phyloP scores from a whole-genome alignment of 2,329 filamentous ascomycete species.

The Mariannaea elegans region DNA sequence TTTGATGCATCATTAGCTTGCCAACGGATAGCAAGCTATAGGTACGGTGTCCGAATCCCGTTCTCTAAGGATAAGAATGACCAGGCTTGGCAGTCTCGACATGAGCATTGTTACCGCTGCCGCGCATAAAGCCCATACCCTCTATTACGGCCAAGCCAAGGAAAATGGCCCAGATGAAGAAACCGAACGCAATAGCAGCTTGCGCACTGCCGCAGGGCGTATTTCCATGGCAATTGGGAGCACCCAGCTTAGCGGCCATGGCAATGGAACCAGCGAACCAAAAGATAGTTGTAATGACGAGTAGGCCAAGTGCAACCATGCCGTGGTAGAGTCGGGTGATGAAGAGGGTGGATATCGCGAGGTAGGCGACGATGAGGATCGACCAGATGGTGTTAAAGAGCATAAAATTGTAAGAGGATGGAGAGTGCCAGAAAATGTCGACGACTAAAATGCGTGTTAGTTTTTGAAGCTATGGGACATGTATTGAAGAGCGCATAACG shows the following conservation, averaged over 20 bases:
- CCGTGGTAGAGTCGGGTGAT: conserved; percentile 69
- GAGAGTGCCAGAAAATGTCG: conserved; percentile 53
- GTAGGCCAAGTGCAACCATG: conserved; percentile 71
- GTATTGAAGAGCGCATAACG: conserved; percentile 33
- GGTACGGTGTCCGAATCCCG: background rate
- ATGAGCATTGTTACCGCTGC: conserved; percentile 46
- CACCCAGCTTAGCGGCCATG: conserved; percentile 71
- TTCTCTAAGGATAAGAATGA: conserved; percentile 26
- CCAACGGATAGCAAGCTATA: too few species aligned
- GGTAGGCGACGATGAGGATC: conserved; percentile 74
- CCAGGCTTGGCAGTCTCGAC: conserved; percentile 41
- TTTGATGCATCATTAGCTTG: background rate
- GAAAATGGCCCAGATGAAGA: conserved; percentile 68
- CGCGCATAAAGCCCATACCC: conserved; percentile 53
- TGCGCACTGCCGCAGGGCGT: conserved; percentile 67
- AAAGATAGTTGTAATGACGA: conserved; percentile 81
- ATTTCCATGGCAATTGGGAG: conserved; percentile 60
- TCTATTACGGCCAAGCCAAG: conserved; percentile 58
- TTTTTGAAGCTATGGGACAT: conserved; percentile 1
- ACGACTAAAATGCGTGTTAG: conserved; percentile 27
- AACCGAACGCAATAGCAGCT: conserved; percentile 72
- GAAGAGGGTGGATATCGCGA: conserved; percentile 73
- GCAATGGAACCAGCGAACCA: conserved; percentile 91
- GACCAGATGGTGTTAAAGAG: conserved; percentile 84
- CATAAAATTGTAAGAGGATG: conserved; percentile 75